These are phyloP conservation scores for Tylopilus plumbeoviolaceoides DNA, from an alignment of 768 basidiomycete genomes.

Conservation along the genomic window DNA sequence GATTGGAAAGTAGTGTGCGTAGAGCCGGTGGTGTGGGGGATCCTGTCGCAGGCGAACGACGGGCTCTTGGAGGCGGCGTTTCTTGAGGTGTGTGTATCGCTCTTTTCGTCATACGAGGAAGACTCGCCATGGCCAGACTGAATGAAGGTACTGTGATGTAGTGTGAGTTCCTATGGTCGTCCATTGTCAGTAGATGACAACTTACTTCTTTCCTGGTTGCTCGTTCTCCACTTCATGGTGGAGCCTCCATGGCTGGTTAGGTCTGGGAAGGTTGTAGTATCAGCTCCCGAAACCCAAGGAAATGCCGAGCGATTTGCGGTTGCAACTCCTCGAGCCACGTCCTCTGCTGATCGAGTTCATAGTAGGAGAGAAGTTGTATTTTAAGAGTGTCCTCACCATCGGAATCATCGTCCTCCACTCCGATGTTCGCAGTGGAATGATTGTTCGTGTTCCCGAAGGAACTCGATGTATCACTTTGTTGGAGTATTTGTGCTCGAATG, in stretches of 20 bases:
- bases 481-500: conserved; percentile 37
- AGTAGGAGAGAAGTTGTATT: not conserved
- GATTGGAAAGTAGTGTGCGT: conserved; percentile 45
- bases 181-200: not conserved
- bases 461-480: conserved; percentile 20
- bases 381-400: conserved; percentile 7
- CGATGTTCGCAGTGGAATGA: not conserved
- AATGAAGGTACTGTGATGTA: conserved; percentile 12
- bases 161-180: not conserved
- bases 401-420: conserved; percentile 1
- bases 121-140: conserved; percentile 2
- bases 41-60: conserved; percentile 10
- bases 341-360: conserved; percentile 4
- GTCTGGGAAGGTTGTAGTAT: not conserved
- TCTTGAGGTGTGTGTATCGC: not conserved
- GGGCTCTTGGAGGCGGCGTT: not conserved
- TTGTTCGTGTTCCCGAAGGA: conserved; percentile 6
- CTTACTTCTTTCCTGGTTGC: conserved; percentile 13
- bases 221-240: not conserved
- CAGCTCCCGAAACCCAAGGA: not conserved
- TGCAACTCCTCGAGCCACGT: not conserved
- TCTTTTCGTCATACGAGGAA: conserved; percentile 3
- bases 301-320: not conserved
- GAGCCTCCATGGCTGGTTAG: not conserved
- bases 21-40: conserved; percentile 33